Base-by-base conservation (phyloP, 345 rosid genomes). In the Corchorus capsularis region DNA sequence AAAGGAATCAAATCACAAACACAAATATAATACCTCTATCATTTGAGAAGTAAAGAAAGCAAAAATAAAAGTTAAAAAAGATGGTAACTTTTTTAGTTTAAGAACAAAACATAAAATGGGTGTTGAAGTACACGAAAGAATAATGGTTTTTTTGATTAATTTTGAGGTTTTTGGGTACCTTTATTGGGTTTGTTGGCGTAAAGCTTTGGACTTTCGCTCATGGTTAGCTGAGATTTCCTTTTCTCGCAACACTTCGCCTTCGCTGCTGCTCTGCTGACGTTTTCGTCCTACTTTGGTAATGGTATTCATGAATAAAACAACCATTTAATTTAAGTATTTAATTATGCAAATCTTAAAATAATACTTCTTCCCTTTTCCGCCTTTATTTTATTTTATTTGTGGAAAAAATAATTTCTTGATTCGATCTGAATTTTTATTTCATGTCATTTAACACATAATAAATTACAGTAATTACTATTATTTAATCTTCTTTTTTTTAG, bases 161-260 rank as follows among this genome's bases (percentile, higher is more conserved):
- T 41, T n/a, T 6, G 17, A 13, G 41, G 41, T 37, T 17, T 16
- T 32, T 19, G 5, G 15, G 55, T 34, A 80, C 92, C 86, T 82
- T 89, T 92, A 82, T 86, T 92, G 65, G 95, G 95, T 80, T 89
- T 92, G 80, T 89, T 82, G 72, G 84, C 68, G 89, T 69, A 90
- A 74, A 92, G 97, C 92, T 86, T 90, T 15, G 91, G 94, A 79
- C 79, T 85, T 80, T 86, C 90, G 82, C 82, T 80, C 90, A 85
- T 85, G n/a, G 82, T 75, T 77, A 41, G n/a, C 6, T 39, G 77
- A 47, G 55, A 74, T 12, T 74, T 74, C 63, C 32, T 72, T 43
- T 47, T 14, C 39, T 52, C 0, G 12, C 39, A 22, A 27, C 41
- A 1, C 41, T 14, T 4, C 3, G 16, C 56, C 27, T 9, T 17